Conservation (phyloP, 352 stramenopile species). For the Phytophthora multivora region DNA sequence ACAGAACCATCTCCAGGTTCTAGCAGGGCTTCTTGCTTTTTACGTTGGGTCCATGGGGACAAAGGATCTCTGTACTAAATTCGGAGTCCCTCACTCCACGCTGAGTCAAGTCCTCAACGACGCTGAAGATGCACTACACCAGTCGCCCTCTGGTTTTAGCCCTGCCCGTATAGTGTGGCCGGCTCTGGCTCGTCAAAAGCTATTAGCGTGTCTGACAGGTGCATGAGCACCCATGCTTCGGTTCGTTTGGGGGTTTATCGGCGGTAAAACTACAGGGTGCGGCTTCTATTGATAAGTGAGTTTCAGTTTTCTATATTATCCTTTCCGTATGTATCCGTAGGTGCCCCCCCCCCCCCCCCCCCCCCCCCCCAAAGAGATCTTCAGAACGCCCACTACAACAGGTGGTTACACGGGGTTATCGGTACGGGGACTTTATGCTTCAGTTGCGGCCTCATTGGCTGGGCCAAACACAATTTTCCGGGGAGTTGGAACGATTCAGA, state of each 20-base stretch:
- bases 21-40: constrained; percentile 22
- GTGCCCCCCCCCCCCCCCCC: no score
- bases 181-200: not conserved
- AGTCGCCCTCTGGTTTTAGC: not conserved
- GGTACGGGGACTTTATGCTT: not conserved
- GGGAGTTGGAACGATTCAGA: no score
- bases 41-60: constrained; percentile 18
- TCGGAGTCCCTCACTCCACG: constrained; percentile 8
- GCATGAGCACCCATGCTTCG: constrained; percentile 7
- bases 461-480: not conserved
- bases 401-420: not conserved
- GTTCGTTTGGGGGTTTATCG: constrained; percentile 18
- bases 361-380: not conserved
- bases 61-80: not conserved
- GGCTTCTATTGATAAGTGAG: no score
- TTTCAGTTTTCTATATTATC: no score
- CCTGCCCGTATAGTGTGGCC: constrained; percentile 11
- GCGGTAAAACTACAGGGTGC: constrained; percentile 13
- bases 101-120: not conserved
- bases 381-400: constrained; percentile 4
- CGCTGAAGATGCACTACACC: not conserved
- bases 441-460: not conserved
- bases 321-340: not conserved
- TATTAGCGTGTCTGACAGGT: not conserved
- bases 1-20: constrained; percentile 15